phyloP scores from a whole-genome alignment of 495 filamentous ascomycete genomes.

The Glonium stellatum region DNA sequence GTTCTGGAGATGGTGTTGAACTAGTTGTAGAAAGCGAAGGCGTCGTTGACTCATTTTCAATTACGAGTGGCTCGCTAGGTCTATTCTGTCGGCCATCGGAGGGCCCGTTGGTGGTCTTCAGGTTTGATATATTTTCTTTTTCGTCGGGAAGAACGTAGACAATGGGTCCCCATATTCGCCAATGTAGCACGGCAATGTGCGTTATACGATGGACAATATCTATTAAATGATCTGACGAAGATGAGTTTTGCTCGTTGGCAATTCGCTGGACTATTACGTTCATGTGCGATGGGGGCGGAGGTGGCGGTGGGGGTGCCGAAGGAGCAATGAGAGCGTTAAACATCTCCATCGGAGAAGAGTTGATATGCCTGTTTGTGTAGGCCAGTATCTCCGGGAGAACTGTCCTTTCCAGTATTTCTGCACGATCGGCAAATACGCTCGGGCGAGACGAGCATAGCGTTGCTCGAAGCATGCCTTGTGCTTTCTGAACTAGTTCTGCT shows the following conservation, averaged over 20 bases:
- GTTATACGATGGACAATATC: conserved; percentile 67
- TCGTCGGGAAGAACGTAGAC: conserved; percentile 42
- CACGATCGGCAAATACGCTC: conserved; percentile 22
- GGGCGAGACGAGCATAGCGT: conserved; percentile 11
- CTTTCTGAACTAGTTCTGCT: conserved; percentile 16
- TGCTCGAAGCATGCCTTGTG: conserved; percentile 21
- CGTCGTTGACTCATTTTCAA: neutral
- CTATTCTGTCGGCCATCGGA: neutral
- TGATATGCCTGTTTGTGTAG: conserved; percentile 20
- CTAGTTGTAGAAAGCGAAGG: neutral
- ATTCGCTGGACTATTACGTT: conserved; percentile 25
- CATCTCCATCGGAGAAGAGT: conserved; percentile 29
- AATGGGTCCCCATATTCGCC: conserved; percentile 75
- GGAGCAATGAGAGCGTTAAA: conserved; percentile 31
- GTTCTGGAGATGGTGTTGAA: neutral
- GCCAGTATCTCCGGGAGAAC: conserved; percentile 28
- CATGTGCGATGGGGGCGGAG: conserved; percentile 13
- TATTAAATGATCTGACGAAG: conserved; percentile 43
- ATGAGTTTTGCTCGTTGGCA: conserved; percentile 26
- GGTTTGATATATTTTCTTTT: neutral
- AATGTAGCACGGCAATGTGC: conserved; percentile 76
- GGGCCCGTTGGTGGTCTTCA: neutral
- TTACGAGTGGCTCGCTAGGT: neutral
- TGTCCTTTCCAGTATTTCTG: conserved; percentile 13
- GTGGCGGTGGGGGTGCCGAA: conserved; percentile 18